phyloP scores from a whole-genome alignment of 331 rosid genomes.

The Arachis monticola region DNA sequence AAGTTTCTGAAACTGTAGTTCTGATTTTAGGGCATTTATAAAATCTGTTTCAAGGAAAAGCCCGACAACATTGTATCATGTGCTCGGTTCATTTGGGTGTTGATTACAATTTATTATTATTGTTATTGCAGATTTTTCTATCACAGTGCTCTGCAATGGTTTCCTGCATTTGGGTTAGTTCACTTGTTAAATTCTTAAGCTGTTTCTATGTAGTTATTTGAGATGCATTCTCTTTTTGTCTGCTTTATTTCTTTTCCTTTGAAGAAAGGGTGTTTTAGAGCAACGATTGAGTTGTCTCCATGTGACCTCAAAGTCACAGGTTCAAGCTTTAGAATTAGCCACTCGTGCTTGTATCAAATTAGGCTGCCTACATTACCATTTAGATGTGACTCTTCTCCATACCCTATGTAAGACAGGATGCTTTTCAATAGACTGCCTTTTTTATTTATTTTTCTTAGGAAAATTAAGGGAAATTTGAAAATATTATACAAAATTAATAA shows the following conservation, averaged over 20 bases:
- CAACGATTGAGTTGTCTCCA: too few relatives aligned
- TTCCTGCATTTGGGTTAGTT: slow-evolving; percentile 86
- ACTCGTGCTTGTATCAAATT: too few relatives aligned
- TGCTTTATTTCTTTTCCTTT: not conserved
- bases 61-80: not conserved
- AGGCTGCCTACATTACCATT: too few relatives aligned
- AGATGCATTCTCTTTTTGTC: slow-evolving; percentile 15
- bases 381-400: too few relatives aligned
- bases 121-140: slow-evolving; percentile 75
- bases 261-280: too few relatives aligned
- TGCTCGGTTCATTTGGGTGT: slow-evolving; percentile 28
- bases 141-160: slow-evolving; percentile 93
- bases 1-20: slow-evolving; percentile 22
- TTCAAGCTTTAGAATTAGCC: too few relatives aligned
- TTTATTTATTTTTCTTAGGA: not conserved
- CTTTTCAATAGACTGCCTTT: not conserved
- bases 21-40: not conserved
- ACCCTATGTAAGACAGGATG: too few relatives aligned
- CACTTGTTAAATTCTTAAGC: slow-evolving; percentile 19
- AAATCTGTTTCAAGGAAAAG: slow-evolving; percentile 14
- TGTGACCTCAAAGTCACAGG: too few relatives aligned
- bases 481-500: too few relatives aligned
- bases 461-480: not conserved
- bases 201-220: slow-evolving; percentile 4
- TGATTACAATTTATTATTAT: slow-evolving; percentile 22